A percentile compares a stretch with the other conserved stretches of the same genome.
These are phyloP conservation scores for Amaranthus palmeri DNA, from an alignment of 148 eudicot genomes.

Conservation along the genomic window DNA sequence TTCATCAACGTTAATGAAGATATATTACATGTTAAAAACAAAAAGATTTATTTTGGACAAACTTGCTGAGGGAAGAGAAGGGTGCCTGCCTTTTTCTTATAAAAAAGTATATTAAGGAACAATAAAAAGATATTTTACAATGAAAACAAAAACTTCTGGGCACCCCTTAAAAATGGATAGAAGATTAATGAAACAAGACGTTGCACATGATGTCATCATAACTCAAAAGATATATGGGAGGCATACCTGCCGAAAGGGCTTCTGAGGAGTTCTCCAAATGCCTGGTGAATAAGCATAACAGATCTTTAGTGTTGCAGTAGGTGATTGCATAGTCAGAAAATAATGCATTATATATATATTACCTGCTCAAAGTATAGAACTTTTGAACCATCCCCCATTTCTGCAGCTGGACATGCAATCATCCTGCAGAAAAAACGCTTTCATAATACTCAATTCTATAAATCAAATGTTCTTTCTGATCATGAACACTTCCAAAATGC, in stretches of 20 bases:
- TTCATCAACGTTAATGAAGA: too few species aligned
- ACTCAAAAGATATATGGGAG: neutral
- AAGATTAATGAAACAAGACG: neutral
- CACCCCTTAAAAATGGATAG: neutral
- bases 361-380: slow-evolving; percentile 88
- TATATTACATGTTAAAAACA: too few species aligned
- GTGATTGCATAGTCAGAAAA: neutral
- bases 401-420: slow-evolving; percentile 93
- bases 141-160: too few species aligned
- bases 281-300: slow-evolving; percentile 43
- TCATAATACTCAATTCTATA: slow-evolving; percentile 2
- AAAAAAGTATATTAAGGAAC: too few species aligned
- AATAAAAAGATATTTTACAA: too few species aligned
- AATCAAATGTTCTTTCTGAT: neutral
- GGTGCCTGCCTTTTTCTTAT: too few species aligned
- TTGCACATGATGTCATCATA: neutral
- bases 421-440: slow-evolving; percentile 41
- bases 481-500: neutral
- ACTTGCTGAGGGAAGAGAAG: too few species aligned
- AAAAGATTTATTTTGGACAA: too few species aligned
- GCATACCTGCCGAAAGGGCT: slow-evolving; percentile 93
- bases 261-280: slow-evolving; percentile 96
- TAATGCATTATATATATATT: neutral
- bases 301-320: neutral
- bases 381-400: slow-evolving; percentile 92